Evolutionary conservation across 495 filamentous ascomycete genomes (phyloP).

Genomic region (Entonaema liquescens): DNA sequence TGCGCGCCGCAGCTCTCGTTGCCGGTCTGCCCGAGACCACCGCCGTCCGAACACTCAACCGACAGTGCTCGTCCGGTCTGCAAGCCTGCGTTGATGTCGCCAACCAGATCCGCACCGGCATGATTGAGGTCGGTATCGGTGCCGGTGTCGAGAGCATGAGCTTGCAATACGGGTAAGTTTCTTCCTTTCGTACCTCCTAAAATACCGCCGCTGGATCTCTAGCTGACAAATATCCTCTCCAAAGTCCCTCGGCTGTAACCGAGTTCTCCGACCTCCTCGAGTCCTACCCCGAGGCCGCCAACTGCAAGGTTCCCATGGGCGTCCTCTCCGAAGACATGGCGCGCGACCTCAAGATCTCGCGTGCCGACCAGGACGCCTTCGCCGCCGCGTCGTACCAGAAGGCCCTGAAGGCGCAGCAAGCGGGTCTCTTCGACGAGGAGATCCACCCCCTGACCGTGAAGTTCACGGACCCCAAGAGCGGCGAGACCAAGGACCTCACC

Average conservation of each 20-base stretch:
- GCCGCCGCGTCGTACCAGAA: slow-evolving; percentile 91
- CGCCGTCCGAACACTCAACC: slow-evolving; percentile 84
- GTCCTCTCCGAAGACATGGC: slow-evolving; percentile 95
- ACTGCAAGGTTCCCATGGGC: slow-evolving; percentile 99
- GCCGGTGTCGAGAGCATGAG: slow-evolving; percentile 99
- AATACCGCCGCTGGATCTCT: not conserved
- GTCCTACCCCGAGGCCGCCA: slow-evolving; percentile 79
- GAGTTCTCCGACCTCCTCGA: slow-evolving; percentile 96
- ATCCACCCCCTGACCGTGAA: slow-evolving; percentile 87
- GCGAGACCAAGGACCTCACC: slow-evolving; percentile 83
- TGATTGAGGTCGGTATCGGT: slow-evolving; percentile 96
- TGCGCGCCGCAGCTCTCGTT: slow-evolving; percentile 88
- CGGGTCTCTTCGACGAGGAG: slow-evolving; percentile 91
- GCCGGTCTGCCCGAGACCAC: slow-evolving; percentile 89
- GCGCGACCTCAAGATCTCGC: slow-evolving; percentile 76
- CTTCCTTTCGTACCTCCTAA: not conserved
- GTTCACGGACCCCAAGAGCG: slow-evolving; percentile 87
- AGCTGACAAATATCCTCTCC: slow-evolving; percentile 29
- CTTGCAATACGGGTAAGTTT: slow-evolving; percentile 80
- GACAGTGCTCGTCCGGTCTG: slow-evolving; percentile 89
- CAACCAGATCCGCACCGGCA: slow-evolving; percentile 84
- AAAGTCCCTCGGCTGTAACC: slow-evolving; percentile 81
- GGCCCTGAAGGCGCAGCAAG: slow-evolving; percentile 83
- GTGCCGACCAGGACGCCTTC: slow-evolving; percentile 83
- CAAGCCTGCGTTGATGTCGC: slow-evolving; percentile 93